These are phyloP conservation scores for Croton setiger DNA, from an alignment of 441 rosid genomes.

Conservation along the genomic window DNA sequence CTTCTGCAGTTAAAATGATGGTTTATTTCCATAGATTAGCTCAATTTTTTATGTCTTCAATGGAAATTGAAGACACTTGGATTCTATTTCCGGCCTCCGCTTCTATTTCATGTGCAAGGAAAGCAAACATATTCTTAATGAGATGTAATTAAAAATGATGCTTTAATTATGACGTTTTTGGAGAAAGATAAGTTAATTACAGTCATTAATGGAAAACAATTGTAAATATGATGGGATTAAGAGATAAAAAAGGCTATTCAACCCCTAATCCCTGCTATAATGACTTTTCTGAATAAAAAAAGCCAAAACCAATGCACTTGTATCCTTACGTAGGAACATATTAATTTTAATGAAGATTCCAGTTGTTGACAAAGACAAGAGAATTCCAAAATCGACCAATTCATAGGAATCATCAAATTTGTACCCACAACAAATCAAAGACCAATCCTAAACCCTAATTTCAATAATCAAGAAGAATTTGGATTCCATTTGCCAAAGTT, in stretches of 20 bases:
- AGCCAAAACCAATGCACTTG: not conserved
- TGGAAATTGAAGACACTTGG: not conserved
- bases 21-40: too few relatives aligned
- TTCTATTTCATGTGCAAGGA: too few relatives aligned
- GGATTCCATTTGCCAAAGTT: not conserved
- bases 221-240: too few relatives aligned
- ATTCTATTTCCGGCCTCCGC: too few relatives aligned
- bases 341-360: not conserved
- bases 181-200: not conserved
- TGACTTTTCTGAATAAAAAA: too few relatives aligned
- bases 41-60: not conserved
- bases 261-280: too few relatives aligned
- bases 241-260: too few relatives aligned
- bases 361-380: not conserved
- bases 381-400: not conserved
- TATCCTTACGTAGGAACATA: not conserved
- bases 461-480: not conserved
- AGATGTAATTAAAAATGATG: constrained; percentile 1
- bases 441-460: not conserved
- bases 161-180: not conserved
- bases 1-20: too few relatives aligned
- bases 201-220: not conserved
- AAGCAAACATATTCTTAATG: not conserved
- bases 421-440: not conserved
- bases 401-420: not conserved